These are phyloP conservation scores for Botrytis cinerea DNA, from an alignment of 2,329 filamentous ascomycete species.

Conservation along the genomic window DNA sequence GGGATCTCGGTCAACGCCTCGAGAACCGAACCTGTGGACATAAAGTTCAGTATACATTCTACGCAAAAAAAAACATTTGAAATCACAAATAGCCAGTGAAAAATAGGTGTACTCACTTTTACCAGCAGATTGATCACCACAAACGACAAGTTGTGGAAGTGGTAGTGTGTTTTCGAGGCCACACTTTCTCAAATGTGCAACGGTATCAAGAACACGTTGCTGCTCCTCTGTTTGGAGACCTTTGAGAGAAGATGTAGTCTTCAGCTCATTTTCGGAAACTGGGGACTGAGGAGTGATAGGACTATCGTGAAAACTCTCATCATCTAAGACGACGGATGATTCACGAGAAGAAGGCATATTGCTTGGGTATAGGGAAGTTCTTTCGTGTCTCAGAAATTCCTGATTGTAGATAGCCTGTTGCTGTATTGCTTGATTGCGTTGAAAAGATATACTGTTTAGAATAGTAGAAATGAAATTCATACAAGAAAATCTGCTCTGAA, in stretches of 20 bases:
- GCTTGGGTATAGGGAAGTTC: not conserved
- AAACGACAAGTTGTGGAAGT: conserved; percentile 63
- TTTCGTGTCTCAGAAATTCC: not conserved
- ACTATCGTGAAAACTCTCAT: conserved; percentile 6
- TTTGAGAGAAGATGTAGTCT: conserved; percentile 30
- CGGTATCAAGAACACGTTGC: conserved; percentile 57
- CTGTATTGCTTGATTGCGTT: not conserved
- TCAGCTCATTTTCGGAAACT: not conserved
- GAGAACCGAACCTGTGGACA: conserved; percentile 51
- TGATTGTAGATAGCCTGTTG: not conserved
- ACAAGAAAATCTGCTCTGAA: not conserved
- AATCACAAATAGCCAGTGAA: not conserved
- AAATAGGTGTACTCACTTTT: conserved; percentile 46
- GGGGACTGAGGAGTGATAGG: not conserved
- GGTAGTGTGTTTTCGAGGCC: conserved; percentile 53
- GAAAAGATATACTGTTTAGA: not conserved
- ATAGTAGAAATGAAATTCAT: not conserved
- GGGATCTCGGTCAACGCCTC: conserved; percentile 64
- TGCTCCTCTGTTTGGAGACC: conserved; percentile 51
- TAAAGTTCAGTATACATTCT: not conserved
- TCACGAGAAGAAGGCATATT: conserved; percentile 6
- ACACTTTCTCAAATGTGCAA: conserved; percentile 56
- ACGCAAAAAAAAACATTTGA: not conserved
- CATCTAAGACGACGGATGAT: not conserved
- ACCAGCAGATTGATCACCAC: conserved; percentile 64